Conservation (phyloP, 768 basidiomycete genomes). For the Lactifluus echinatus region DNA sequence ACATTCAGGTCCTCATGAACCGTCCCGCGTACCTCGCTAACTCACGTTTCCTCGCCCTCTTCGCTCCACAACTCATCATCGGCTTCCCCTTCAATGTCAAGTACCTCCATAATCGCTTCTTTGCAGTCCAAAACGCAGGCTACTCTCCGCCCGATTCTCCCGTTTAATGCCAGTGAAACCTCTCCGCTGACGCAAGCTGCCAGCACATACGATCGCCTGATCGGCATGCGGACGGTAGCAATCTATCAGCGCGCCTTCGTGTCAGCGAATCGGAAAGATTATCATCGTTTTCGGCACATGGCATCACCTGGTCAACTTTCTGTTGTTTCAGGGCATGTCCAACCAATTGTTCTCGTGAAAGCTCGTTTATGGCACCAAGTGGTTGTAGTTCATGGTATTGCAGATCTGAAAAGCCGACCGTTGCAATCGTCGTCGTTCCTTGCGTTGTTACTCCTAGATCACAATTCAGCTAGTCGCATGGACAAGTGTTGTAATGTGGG, state of each 20-base stretch:
- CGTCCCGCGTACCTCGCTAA: neutral
- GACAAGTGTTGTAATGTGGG: constrained; percentile 20
- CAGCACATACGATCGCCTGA: constrained; percentile 51
- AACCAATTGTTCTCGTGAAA: constrained; percentile 61
- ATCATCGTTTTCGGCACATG: constrained; percentile 24
- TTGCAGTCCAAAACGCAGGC: constrained; percentile 62
- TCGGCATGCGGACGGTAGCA: constrained; percentile 37
- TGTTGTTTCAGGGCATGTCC: constrained; percentile 43
- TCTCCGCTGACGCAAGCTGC: constrained; percentile 42
- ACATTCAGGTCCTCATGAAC: neutral
- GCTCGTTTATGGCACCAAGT: constrained; percentile 42
- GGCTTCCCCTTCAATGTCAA: constrained; percentile 59
- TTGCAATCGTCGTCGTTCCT: constrained; percentile 55
- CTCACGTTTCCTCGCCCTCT: constrained; percentile 10
- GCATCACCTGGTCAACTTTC: constrained; percentile 56
- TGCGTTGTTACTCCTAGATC: constrained; percentile 27
- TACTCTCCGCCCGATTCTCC: constrained; percentile 62
- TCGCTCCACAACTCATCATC: constrained; percentile 23
- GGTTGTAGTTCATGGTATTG: constrained; percentile 46
- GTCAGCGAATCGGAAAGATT: constrained; percentile 9
- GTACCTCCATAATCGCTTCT: constrained; percentile 57
- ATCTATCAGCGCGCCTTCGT: constrained; percentile 34
- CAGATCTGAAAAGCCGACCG: constrained; percentile 52
- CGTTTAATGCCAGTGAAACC: constrained; percentile 63
- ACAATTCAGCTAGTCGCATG: constrained; percentile 14